These are phyloP conservation scores for Rutstroemia sp. DNA, from an alignment of 2,329 filamentous ascomycete species.

Conservation along the genomic window DNA sequence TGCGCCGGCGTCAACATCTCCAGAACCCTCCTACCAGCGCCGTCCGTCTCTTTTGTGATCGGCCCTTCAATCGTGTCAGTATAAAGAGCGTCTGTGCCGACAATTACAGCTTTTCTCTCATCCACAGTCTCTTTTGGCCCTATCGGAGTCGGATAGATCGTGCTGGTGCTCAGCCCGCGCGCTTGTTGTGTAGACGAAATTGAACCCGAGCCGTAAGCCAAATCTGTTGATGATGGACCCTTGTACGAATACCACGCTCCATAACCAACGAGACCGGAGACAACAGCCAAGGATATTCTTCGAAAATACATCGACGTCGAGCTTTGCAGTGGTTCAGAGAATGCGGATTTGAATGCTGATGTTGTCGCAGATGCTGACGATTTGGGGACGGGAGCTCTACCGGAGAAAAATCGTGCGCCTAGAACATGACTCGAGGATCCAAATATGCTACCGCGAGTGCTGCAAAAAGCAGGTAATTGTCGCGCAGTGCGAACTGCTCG, in stretches of 20 bases:
- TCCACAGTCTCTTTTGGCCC: slow-evolving; percentile 22
- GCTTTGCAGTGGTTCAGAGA: slow-evolving; percentile 12
- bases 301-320: slow-evolving; percentile 65
- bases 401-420: slow-evolving; percentile 38
- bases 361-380: slow-evolving; percentile 14
- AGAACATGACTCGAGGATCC: slow-evolving; percentile 35
- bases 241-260: slow-evolving; percentile 71
- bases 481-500: slow-evolving; percentile 62
- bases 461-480: slow-evolving; percentile 52
- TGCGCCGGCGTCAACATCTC: slow-evolving; percentile 97
- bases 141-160: slow-evolving; percentile 16
- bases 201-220: slow-evolving; percentile 2
- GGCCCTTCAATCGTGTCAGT: slow-evolving; percentile 81
- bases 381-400: slow-evolving; percentile 13
- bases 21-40: slow-evolving; percentile 75
- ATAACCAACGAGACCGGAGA: slow-evolving; percentile 63
- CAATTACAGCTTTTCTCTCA: slow-evolving; percentile 65
- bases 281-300: slow-evolving; percentile 56
- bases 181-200: slow-evolving; percentile 24
- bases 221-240: slow-evolving; percentile 24
- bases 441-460: slow-evolving; percentile 39
- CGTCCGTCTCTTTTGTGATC: slow-evolving; percentile 80
- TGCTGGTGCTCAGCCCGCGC: slow-evolving; percentile 18
- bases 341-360: slow-evolving; percentile 19
- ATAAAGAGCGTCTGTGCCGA: slow-evolving; percentile 85